Evolutionary conservation across 83 land plant genomes (phyloP).

Genomic region (Isoetes engelmannii): DNA sequence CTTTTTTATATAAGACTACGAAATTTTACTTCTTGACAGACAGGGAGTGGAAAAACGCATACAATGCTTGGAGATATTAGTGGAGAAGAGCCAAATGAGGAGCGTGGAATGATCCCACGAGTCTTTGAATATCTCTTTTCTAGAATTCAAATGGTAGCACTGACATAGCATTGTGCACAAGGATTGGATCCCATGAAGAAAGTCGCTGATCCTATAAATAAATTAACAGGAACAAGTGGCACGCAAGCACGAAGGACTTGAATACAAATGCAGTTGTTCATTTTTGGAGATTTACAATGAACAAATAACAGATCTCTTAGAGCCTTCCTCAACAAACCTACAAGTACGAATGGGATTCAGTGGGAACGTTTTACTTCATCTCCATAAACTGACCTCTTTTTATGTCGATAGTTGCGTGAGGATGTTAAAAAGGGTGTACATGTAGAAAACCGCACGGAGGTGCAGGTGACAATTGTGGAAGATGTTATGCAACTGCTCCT

Average conservation of each 20-base stretch:
- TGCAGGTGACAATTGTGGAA: conserved; percentile 54
- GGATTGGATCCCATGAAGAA: too few species aligned
- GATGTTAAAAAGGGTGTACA: conserved; percentile 73
- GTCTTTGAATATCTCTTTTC: conserved; percentile 80
- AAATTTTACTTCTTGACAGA: conserved; percentile 31
- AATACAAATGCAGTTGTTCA: conserved; percentile 81
- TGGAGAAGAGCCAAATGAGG: conserved; percentile 53
- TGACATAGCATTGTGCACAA: too few species aligned
- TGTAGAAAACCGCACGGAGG: conserved; percentile 73
- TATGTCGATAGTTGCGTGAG: conserved; percentile 54
- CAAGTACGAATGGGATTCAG: conserved; percentile 38
- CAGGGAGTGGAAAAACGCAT: conserved; percentile 94
- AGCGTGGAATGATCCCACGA: conserved; percentile 91
- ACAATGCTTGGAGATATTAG: conserved; percentile 96
- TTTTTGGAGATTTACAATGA: conserved; percentile 96
- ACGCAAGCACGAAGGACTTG: conserved; percentile 55
- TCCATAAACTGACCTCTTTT: background rate
- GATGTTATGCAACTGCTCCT: conserved; percentile 69
- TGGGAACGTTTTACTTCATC: background rate
- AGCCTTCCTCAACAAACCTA: conserved; percentile 76
- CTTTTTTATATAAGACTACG: background rate
- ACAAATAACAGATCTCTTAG: conserved; percentile 89
- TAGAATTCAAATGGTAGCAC: conserved; percentile 55
- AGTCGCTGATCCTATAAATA: background rate
- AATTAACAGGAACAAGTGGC: conserved; percentile 67